Conservation (phyloP, 805 yeast genomes). For the Starmerella sirachaensis region DNA sequence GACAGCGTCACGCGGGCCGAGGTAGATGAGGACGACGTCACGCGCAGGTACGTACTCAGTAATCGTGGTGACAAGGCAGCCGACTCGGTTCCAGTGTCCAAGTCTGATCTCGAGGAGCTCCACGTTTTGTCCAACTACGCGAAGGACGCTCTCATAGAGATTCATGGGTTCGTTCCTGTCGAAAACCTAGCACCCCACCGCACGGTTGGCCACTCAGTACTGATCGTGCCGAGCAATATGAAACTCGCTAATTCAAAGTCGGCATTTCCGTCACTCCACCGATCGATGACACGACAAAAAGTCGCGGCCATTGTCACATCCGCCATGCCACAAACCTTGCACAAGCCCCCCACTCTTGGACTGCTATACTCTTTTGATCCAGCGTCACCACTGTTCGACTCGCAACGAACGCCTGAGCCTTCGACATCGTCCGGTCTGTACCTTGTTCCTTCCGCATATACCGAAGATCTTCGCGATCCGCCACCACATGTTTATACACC, state of each 20-base stretch:
- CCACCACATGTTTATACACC: slow-evolving; percentile 41
- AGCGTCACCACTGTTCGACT: not conserved
- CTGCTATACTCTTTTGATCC: slow-evolving; percentile 11
- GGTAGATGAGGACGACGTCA: not conserved
- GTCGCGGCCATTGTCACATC: slow-evolving; percentile 45
- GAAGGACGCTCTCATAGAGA: slow-evolving; percentile 29
- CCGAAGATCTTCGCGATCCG: slow-evolving; percentile 58
- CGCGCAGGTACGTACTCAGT: not conserved
- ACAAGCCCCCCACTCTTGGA: slow-evolving; percentile 31
- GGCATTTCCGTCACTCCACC: slow-evolving; percentile 58
- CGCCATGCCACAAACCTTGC: not conserved
- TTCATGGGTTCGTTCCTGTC: slow-evolving; percentile 34
- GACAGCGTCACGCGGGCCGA: slow-evolving; percentile 9
- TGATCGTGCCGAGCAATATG: slow-evolving; percentile 57
- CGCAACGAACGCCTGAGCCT: slow-evolving; percentile 2
- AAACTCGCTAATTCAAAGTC: slow-evolving; percentile 49
- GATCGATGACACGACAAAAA: slow-evolving; percentile 39
- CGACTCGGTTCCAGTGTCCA: slow-evolving; percentile 5
- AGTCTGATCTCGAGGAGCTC: slow-evolving; percentile 4
- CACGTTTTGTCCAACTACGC: slow-evolving; percentile 22
- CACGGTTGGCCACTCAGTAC: slow-evolving; percentile 42
- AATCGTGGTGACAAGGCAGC: not conserved
- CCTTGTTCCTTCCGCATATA: slow-evolving; percentile 54
- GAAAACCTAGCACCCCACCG: slow-evolving; percentile 31
- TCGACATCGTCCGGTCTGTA: slow-evolving; percentile 48